Base-by-base conservation (phyloP, 2,329 filamentous ascomycete genomes). In the Venturiaceae sp. region DNA sequence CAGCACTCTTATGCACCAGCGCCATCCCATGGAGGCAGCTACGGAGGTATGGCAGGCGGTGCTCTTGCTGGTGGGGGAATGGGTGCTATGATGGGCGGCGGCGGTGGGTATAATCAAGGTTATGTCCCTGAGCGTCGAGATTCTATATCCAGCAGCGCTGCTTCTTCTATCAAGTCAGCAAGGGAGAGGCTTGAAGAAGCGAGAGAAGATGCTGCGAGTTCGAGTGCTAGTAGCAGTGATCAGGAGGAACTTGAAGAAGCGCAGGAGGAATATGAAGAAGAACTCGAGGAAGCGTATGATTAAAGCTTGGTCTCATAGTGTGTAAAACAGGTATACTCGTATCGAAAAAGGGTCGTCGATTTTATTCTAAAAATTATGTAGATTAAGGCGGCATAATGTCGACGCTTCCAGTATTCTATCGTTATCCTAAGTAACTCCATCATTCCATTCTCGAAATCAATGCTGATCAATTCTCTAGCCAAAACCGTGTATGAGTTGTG, bases 191-290 rank as follows among this genome's bases (percentile, higher is more conserved):
- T 57, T 61, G 62, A 36, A 30, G 59, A 53, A 61, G 62, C 58
- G 26, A 68, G 39, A 64, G 69, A 56, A 66, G 71, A 32, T 65
- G 73, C 72, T 58, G 76, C 66, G 62, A 71, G 71, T 53, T 75
- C 57, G 73, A 75, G 61, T 41, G 66, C 61, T 54, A 80, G 74
- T 68, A 82, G 75, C 63, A 83, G 78, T 61, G 79, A 80, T 60
- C 66, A 72, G 3, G 74, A 83, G 66, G 76, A 77, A 58, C 67
- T 81, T 3, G 76, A 81, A 61, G 80, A 83, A 65, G 78, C 77
- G 4, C 73, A 78, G 58, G 70, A 78, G 62, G 76, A 76, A 65
- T 80, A 80, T 58, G 69, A 78, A 53, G 78, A 82, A 65, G 74
- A 74, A 53, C 77, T 36, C 13, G 62, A 71, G 57, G 69, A 71